These are phyloP conservation scores for Debaryomyces sp. DNA, from an alignment of 1,139 yeast species.

Conservation along the genomic window DNA sequence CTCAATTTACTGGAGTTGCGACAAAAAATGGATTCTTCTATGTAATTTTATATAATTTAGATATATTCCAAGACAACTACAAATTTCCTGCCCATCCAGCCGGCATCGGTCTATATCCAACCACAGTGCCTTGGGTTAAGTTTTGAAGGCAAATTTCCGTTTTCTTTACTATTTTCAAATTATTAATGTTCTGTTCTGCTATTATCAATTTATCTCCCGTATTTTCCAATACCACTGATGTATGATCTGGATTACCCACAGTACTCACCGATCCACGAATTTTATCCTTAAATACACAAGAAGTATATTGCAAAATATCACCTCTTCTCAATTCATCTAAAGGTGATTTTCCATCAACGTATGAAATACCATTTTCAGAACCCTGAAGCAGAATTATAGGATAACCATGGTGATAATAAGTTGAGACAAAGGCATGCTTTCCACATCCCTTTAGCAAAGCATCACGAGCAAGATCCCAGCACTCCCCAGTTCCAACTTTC, in stretches of 20 bases:
- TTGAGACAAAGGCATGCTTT: constrained; percentile 61
- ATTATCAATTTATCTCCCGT: constrained; percentile 38
- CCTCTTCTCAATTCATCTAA: constrained; percentile 45
- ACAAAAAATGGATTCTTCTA: not conserved
- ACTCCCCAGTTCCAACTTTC: constrained; percentile 71
- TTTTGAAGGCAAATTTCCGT: constrained; percentile 48
- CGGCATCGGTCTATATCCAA: constrained; percentile 59
- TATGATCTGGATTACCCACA: constrained; percentile 69
- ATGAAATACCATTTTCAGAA: constrained; percentile 21
- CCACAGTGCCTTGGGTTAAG: constrained; percentile 50
- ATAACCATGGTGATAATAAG: constrained; percentile 60
- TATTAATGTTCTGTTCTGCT: constrained; percentile 66
- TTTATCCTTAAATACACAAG: constrained; percentile 44
- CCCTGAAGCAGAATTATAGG: constrained; percentile 47
- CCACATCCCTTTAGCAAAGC: constrained; percentile 65
- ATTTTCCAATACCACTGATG: constrained; percentile 56
- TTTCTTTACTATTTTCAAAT: constrained; percentile 48
- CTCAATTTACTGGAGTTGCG: not conserved
- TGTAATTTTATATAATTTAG: not conserved
- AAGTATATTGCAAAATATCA: constrained; percentile 43
- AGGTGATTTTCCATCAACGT: constrained; percentile 22
- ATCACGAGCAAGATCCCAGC: constrained; percentile 76
- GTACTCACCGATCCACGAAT: constrained; percentile 28
- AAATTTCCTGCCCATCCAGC: constrained; percentile 51
- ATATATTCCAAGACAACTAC: not conserved